Base-by-base conservation (phyloP, 2,329 filamentous ascomycete genomes). In the Chaetomiaceae sp. region DNA sequence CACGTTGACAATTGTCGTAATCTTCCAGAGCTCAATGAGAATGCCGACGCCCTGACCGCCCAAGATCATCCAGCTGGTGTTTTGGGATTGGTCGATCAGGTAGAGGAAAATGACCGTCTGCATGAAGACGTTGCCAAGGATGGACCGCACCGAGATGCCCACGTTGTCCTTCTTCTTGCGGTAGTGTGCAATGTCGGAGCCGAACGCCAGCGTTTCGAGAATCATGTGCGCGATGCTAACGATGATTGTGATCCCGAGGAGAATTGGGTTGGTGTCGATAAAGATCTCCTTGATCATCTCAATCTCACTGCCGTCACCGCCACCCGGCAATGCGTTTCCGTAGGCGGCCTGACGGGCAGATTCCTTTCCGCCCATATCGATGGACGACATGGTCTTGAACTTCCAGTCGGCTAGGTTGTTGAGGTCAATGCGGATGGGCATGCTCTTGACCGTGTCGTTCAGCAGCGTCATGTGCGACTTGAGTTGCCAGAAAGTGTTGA, bases 101-200 rank as follows among this genome's bases (percentile, higher is more conserved):
- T 99, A 99, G 40, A 99, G 78, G 79, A 99, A 95, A 69, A 99
- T 96, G 64, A 97, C 79, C 6, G 79, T 70, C 70, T 99, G 93
- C 93, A 99, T 99, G 69, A 97, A 91, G 55, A 97, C 91, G 64
- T 97, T 99, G 66, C 89, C 90, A 51, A 99, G 76, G 64, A 99
- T 99, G 27, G 92, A 95, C 51, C 93, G 89, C 54, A 99, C 87
- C 1, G 91, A 96, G 40, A 96, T 95, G 57, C 93, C 93, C 23
- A 99, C 87, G 53, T 96, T 93, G 73, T 97, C 95, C 77, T 99
- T 99, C 85, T 99, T 99, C 76, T 97, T 96, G 66, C 91, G 89
- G 82, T 93, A 99, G 71, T 99, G 93, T 43, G 90, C 83, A 66
- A 99, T 96, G 66, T 99, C 93, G 66, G 87, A 96, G 64, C 95